Evolutionary conservation across 179 eudicot genomes (phyloP).

Genomic region (Nepenthes alata): DNA sequence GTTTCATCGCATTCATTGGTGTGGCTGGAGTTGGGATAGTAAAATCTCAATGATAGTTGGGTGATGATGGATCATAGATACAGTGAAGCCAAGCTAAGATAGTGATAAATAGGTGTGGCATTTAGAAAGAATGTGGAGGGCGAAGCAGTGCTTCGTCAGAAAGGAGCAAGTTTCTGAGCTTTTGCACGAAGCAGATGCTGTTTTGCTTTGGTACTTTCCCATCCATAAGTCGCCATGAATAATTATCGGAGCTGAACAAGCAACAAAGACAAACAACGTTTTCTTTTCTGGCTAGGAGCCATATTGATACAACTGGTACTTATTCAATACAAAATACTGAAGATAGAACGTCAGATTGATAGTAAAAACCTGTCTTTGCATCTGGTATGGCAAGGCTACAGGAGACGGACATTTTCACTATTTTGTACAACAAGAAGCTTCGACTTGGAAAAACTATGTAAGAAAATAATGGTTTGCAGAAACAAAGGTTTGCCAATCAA

Average conservation of each 20-base stretch:
- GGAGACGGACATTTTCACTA: background rate
- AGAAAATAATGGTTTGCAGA: too few species aligned
- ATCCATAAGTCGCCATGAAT: conserved; percentile 65
- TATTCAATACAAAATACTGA: background rate
- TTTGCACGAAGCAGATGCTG: conserved; percentile 72
- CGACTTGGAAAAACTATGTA: too few species aligned
- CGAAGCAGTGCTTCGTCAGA: conserved; percentile 85
- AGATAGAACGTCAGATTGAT: background rate
- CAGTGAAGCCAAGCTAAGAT: conserved; percentile 42
- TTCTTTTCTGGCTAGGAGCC: conserved; percentile 8
- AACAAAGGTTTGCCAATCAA: too few species aligned
- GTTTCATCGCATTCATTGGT: conserved; percentile 55
- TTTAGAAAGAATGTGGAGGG: conserved; percentile 58
- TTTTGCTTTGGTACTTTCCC: conserved; percentile 68
- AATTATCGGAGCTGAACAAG: conserved; percentile 40
- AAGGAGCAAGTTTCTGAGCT: conserved; percentile 74
- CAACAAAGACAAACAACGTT: conserved; percentile 19
- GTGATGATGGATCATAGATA: conserved; percentile 70
- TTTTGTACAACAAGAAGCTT: background rate
- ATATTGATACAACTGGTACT: background rate
- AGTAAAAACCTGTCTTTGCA: background rate
- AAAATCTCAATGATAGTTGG: conserved; percentile 84
- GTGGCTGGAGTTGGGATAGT: conserved; percentile 54
- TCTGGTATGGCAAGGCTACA: background rate
- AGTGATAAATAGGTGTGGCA: conserved; percentile 63